Percentiles rank a stretch among this genome's conserved stretches.
These are phyloP conservation scores for Discostella stelligera DNA, from an alignment of 352 stramenopile species.

Conservation along the genomic window DNA sequence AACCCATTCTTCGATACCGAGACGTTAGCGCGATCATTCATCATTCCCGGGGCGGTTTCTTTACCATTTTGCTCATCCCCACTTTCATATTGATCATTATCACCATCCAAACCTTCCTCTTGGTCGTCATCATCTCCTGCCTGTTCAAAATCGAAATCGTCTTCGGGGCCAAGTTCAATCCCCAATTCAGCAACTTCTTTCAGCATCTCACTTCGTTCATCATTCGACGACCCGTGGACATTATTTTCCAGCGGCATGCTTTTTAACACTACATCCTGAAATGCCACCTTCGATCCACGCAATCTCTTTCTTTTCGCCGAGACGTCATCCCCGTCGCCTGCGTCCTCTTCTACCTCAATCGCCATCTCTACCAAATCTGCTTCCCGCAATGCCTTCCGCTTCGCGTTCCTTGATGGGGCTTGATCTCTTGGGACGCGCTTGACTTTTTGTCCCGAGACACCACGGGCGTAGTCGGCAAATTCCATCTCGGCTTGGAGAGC, in stretches of 20 bases:
- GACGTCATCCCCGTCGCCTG: not conserved
- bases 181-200: constrained; percentile 31
- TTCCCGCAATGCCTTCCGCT: constrained; percentile 64
- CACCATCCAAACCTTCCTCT: constrained; percentile 23
- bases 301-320: constrained; percentile 47
- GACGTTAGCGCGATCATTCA: constrained; percentile 2
- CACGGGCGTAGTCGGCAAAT: constrained; percentile 51
- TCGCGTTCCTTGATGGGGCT: constrained; percentile 41
- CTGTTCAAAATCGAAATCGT: constrained; percentile 23
- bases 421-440: constrained; percentile 48
- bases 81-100: constrained; percentile 21
- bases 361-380: constrained; percentile 54
- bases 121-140: constrained; percentile 17
- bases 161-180: constrained; percentile 32
- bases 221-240: constrained; percentile 8
- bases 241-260: constrained; percentile 55
- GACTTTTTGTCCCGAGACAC: constrained; percentile 40
- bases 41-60: not conserved
- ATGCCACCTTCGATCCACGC: constrained; percentile 56
- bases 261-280: constrained; percentile 63
- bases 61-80: constrained; percentile 12
- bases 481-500: constrained; percentile 71
- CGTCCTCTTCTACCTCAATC: constrained; percentile 54
- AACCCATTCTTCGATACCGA: constrained; percentile 7
- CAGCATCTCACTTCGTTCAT: constrained; percentile 39